A percentile compares a stretch with the other conserved stretches of the same genome.
phyloP scores from a whole-genome alignment of 1,284 basidiomycete genomes.

The Puccinia horiana region DNA sequence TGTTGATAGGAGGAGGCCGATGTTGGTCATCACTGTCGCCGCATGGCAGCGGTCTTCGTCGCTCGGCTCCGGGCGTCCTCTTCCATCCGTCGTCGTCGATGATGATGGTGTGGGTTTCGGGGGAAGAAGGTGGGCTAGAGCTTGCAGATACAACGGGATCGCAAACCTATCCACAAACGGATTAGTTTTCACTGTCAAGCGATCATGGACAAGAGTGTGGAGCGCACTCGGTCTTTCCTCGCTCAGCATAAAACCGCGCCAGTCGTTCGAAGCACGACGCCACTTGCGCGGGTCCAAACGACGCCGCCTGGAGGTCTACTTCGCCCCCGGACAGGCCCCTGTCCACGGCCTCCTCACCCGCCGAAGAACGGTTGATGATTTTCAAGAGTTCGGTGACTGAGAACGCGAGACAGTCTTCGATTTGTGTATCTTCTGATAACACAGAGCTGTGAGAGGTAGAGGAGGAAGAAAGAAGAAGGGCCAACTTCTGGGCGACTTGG shows the following conservation, averaged over 20 bases:
- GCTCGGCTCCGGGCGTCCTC: no score
- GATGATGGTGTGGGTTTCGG: not conserved
- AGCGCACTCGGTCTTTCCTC: slow-evolving; percentile 8
- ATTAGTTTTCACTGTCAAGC: no score
- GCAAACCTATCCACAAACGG: slow-evolving; percentile 14
- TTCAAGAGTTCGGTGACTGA: slow-evolving; percentile 7
- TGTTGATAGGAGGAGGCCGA: not conserved
- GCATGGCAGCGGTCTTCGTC: not conserved
- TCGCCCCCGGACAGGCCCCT: no score
- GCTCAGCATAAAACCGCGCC: not conserved
- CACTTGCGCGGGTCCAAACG: no score
- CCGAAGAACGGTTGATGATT: not conserved
- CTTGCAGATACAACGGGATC: slow-evolving; percentile 11
- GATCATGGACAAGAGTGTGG: not conserved
- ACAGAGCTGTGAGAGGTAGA: no score
- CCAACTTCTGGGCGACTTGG: slow-evolving; percentile 18
- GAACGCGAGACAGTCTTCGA: slow-evolving; percentile 11
- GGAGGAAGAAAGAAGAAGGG: not conserved
- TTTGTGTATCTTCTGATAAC: not conserved
- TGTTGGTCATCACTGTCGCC: slow-evolving; percentile 28
- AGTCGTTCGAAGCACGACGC: slow-evolving; percentile 26
- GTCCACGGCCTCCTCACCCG: no score
- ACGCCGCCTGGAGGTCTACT: no score
- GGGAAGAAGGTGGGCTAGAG: not conserved
- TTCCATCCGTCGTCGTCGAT: not conserved